Evolutionary conservation across 2,329 filamentous ascomycete genomes (phyloP).

Genomic region (Fusarium sp.): DNA sequence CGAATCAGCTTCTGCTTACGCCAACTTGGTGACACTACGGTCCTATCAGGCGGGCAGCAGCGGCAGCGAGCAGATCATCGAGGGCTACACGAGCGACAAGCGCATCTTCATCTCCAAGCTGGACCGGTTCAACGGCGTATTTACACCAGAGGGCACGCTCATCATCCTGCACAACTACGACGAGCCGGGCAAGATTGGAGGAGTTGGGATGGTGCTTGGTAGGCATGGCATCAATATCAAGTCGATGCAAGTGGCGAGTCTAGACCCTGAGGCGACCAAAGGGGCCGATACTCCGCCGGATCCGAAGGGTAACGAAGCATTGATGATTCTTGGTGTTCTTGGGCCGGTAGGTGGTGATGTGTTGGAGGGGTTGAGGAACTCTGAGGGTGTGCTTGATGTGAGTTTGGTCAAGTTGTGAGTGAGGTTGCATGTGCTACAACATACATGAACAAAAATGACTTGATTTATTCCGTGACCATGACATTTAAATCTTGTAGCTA

Average conservation of each 20-base stretch:
- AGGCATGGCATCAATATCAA: conserved; percentile 79
- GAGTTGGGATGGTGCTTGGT: conserved; percentile 77
- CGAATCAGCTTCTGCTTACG: conserved; percentile 72
- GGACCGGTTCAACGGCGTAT: conserved; percentile 78
- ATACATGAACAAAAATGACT: background rate
- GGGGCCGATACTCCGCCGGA: conserved; percentile 39
- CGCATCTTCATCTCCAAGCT: conserved; percentile 76
- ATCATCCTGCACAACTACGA: conserved; percentile 87
- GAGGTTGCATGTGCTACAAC: background rate
- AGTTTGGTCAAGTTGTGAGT: conserved; percentile 60
- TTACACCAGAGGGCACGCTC: conserved; percentile 77
- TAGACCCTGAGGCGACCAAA: conserved; percentile 52
- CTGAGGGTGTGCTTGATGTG: conserved; percentile 66
- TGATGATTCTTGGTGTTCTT: conserved; percentile 85
- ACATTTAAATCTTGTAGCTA: conserved; percentile 2
- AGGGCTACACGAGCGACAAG: conserved; percentile 74
- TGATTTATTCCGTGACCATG: background rate
- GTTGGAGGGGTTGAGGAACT: conserved; percentile 58
- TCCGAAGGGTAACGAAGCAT: conserved; percentile 68
- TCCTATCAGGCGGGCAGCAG: conserved; percentile 55
- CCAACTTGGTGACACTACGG: conserved; percentile 76
- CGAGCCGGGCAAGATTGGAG: conserved; percentile 83
- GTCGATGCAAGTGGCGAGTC: conserved; percentile 78
- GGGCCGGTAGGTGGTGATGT: conserved; percentile 69
- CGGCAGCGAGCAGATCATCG: conserved; percentile 60